Evolutionary conservation across 306 rosid species (phyloP).

Genomic region (Arachis stenosperma): DNA sequence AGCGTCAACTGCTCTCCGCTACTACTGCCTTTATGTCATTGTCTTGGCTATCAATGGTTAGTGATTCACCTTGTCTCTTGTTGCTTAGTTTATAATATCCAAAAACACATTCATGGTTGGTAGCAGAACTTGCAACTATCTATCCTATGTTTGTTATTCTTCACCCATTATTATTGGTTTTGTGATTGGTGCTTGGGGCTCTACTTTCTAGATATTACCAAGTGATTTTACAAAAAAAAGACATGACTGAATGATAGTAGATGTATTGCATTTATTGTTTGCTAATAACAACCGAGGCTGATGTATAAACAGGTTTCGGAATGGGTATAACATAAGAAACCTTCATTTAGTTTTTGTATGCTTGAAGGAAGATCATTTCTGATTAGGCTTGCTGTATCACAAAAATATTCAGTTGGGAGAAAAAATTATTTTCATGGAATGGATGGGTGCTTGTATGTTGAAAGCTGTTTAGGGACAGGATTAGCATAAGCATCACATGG

Average conservation of each 20-base stretch:
- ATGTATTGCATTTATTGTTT: constrained; percentile 3
- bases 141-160: constrained; percentile 27
- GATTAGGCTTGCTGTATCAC: constrained; percentile 3
- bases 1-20: constrained; percentile 83
- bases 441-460: background rate
- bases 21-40: constrained; percentile 79
- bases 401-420: background rate
- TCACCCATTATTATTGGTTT: background rate
- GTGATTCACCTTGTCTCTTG: constrained; percentile 41
- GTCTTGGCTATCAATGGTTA: constrained; percentile 94
- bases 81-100: constrained; percentile 17
- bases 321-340: constrained; percentile 17
- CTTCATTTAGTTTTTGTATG: constrained; percentile 8
- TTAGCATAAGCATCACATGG: background rate
- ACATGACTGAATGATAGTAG: too few species aligned
- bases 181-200: background rate
- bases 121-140: constrained; percentile 11
- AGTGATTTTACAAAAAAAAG: too few species aligned
- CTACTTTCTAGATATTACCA: constrained; percentile 18
- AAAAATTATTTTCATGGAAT: background rate
- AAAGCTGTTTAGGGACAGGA: constrained; percentile 1
- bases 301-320: background rate
- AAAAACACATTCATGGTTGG: constrained; percentile 4
- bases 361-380: constrained; percentile 8
- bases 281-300: background rate